Conservation (phyloP, 371 early-diverging fungal genomes). For the Synchytrium microbalum region DNA sequence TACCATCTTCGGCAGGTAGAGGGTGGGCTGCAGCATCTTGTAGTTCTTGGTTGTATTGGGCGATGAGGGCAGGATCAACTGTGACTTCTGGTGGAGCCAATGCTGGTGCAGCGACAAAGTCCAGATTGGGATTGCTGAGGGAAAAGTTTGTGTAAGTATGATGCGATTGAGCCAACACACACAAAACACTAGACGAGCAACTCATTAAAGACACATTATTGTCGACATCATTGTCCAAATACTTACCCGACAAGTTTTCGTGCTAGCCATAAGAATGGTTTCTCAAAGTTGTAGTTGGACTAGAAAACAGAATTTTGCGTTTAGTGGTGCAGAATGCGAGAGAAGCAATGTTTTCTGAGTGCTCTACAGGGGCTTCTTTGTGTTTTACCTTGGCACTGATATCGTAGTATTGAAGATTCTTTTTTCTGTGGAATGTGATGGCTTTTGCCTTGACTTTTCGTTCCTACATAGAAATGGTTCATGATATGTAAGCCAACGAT, state of each 20-base stretch:
- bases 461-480: conserved; percentile 46
- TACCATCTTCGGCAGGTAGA: conserved; percentile 24
- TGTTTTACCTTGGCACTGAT: conserved; percentile 95
- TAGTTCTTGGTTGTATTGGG: conserved; percentile 42
- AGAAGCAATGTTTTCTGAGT: not conserved
- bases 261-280: conserved; percentile 99
- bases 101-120: conserved; percentile 97
- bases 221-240: not conserved
- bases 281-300: conserved; percentile 99
- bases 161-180: not conserved
- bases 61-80: conserved; percentile 74
- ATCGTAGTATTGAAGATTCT: conserved; percentile 99
- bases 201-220: too few species aligned
- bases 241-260: conserved; percentile 87
- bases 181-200: too few species aligned
- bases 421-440: conserved; percentile 99
- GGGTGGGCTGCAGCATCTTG: conserved; percentile 26
- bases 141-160: conserved; percentile 1
- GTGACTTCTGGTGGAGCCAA: conserved; percentile 93
- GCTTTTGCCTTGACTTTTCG: conserved; percentile 99
- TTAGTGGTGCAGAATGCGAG: not conserved
- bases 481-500: not conserved
- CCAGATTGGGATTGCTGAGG: conserved; percentile 79
- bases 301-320: not conserved
- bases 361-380: too few species aligned